Conservation (phyloP, 345 rosid genomes). For the Corchorus capsularis region DNA sequence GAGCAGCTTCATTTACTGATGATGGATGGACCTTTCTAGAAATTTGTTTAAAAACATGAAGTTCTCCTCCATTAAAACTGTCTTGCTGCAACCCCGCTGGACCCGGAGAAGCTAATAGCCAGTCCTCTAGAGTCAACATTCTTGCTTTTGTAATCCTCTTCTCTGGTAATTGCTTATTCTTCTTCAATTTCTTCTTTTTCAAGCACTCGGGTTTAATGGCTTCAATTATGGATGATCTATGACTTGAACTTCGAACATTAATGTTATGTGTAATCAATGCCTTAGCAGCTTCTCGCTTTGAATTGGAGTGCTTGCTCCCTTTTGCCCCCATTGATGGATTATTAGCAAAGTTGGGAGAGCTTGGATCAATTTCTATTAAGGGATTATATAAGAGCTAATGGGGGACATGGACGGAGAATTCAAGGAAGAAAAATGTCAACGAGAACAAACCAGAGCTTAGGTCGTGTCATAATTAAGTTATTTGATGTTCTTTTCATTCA, state of each 20-base stretch:
- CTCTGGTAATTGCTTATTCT: constrained; percentile 18
- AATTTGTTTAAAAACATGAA: constrained; percentile 23
- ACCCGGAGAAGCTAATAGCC: constrained; percentile 36
- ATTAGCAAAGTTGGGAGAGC: not conserved
- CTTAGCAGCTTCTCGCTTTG: not conserved
- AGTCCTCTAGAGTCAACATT: constrained; percentile 40
- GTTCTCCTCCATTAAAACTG: constrained; percentile 27
- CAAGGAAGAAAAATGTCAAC: not conserved
- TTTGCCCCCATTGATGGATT: constrained; percentile 31
- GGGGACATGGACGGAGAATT: not conserved
- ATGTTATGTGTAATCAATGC: not conserved
- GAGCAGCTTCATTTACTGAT: not conserved
- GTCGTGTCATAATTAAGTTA: not conserved
- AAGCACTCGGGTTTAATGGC: constrained; percentile 30
- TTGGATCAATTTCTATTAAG: not conserved
- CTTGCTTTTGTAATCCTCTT: constrained; percentile 2
- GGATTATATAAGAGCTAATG: not conserved
- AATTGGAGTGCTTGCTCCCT: constrained; percentile 17
- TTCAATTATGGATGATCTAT: constrained; percentile 14
- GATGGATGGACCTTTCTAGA: constrained; percentile 30
- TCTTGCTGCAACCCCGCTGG: constrained; percentile 22
- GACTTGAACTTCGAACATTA: not conserved
- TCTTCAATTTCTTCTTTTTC: constrained; percentile 20
- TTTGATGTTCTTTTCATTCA: too few relatives aligned
- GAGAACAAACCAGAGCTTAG: not conserved